Evolutionary conservation across 1,284 basidiomycete species (phyloP), one percentile per base, ranked within the genome.

Genomic region (Austropuccinia psidii): DNA sequence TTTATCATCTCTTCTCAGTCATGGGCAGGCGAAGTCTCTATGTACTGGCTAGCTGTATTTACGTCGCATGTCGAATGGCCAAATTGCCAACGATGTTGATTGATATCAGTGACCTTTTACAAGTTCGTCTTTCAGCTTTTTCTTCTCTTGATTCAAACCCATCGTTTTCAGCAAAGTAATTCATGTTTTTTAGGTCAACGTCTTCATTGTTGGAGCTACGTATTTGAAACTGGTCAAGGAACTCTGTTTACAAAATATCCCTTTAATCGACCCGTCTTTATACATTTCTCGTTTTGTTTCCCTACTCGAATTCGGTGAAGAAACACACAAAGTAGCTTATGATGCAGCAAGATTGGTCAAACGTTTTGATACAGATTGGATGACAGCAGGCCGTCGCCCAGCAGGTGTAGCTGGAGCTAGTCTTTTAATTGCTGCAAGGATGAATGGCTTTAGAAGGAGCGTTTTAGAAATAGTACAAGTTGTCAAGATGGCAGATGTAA

Each of bases 341-440:
- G 96, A 99, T 79, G 96, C 96, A 0, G 88, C 92, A 0, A 89
- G 95, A 0, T 89, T 98, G 61, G 92, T 98, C 21, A 88, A 90
- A 76, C 90, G 96, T 31, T 98, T 98, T 82, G 90, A 93, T 79
- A 87, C 92, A 31, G 96, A 98, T 82, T 99, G 95, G 95, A 93
- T 99, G 86, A 90, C 91, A 6, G 88, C 90, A 35, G 96, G 96
- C 43, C 88, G 96, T 50, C 86, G 96, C 13, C 96, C 96, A 0
- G 93, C 96, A 0, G 96, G 96, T 19, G 94, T 99, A 74, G 98
- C 95, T 80, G 96, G 96, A 35, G 96, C 96, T 0, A 93, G 91
- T 41, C 85, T 98, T 17, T 85, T 98, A 45, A 87, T 99, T 21
- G 96, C 96, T 0, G 95, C 93, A 37, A 88, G 96, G 24, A 98